These are phyloP conservation scores for Closterium sp. DNA, from an alignment of 139 green algal species.

Conservation along the genomic window DNA sequence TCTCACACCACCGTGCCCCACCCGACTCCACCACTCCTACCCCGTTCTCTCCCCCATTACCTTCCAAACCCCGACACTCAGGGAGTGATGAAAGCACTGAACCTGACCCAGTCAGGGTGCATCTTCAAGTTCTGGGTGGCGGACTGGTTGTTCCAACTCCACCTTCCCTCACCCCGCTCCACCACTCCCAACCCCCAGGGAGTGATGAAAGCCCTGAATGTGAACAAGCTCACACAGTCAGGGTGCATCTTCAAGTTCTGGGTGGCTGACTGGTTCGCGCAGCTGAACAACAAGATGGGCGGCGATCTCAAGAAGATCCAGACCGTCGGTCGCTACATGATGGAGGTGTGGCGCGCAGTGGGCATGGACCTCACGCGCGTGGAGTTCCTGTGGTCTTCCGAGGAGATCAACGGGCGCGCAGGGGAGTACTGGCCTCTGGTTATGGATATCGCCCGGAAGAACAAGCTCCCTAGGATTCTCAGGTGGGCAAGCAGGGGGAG, in stretches of 20 bases:
- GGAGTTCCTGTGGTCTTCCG: conserved; percentile 61
- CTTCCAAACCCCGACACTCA: conserved; percentile 45
- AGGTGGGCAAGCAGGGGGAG: conserved; percentile 15
- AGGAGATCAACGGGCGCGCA: conserved; percentile 59
- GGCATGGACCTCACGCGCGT: conserved; percentile 88
- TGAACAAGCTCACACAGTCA: conserved; percentile 96
- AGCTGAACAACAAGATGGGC: conserved; percentile 98
- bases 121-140: conserved; percentile 92
- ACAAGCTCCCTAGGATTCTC: conserved; percentile 56
- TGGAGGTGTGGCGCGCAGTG: conserved; percentile 98
- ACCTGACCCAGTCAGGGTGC: conserved; percentile 88
- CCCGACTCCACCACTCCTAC: not conserved
- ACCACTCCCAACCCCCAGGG: conserved; percentile 61
- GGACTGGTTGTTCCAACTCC: conserved; percentile 77
- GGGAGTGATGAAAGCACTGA: conserved; percentile 97
- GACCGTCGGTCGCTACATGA: conserved; percentile 87
- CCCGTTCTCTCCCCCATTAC: not conserved
- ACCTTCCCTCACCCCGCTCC: too few relatives aligned
- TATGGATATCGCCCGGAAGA: conserved; percentile 62
- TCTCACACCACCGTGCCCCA: too few relatives aligned
- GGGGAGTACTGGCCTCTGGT: conserved; percentile 65
- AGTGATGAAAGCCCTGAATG: conserved; percentile 98
- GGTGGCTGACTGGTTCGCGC: conserved; percentile 93
- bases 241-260: conserved; percentile 92
- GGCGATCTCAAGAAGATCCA: conserved; percentile 99